phyloP scores from a whole-genome alignment of 1,139 yeast genomes.

The Debaryomyces subglobosus region DNA sequence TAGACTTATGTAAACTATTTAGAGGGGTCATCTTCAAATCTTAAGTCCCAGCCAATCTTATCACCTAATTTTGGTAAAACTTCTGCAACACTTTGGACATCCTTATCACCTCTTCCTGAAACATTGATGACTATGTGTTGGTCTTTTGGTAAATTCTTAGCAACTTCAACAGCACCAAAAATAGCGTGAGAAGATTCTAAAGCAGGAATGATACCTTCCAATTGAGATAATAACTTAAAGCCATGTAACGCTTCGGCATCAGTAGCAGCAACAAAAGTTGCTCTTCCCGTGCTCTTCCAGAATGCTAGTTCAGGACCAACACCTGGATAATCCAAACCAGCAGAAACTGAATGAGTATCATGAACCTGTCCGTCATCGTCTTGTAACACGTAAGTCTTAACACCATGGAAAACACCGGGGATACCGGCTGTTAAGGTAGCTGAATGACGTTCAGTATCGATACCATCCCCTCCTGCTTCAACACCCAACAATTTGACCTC shows the following conservation, averaged over 20 bases:
- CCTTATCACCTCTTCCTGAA: slow-evolving; percentile 99
- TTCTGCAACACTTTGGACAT: slow-evolving; percentile 97
- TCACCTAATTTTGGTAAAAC: slow-evolving; percentile 88
- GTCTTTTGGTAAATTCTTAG: slow-evolving; percentile 80
- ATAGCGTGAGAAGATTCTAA: slow-evolving; percentile 97
- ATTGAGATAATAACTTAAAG: slow-evolving; percentile 82
- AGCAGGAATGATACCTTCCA: slow-evolving; percentile 98
- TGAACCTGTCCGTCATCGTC: slow-evolving; percentile 92
- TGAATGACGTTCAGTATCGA: slow-evolving; percentile 83
- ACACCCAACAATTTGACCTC: slow-evolving; percentile 86
- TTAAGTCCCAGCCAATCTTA: slow-evolving; percentile 90
- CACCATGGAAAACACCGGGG: slow-evolving; percentile 99
- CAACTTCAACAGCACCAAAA: slow-evolving; percentile 85
- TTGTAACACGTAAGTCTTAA: slow-evolving; percentile 89
- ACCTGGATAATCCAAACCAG: slow-evolving; percentile 98
- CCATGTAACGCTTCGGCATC: slow-evolving; percentile 94
- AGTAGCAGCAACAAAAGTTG: slow-evolving; percentile 85
- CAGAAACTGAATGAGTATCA: slow-evolving; percentile 97
- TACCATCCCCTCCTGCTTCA: slow-evolving; percentile 99
- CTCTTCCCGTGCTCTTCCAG: slow-evolving; percentile 95
- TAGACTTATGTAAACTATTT: slow-evolving; percentile 25
- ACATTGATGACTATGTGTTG: slow-evolving; percentile 84
- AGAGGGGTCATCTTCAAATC: slow-evolving; percentile 68
- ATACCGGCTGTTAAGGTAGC: slow-evolving; percentile 92
- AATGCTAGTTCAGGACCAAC: slow-evolving; percentile 97